These are phyloP conservation scores for Fimicolochytrium jonesii DNA, from an alignment of 192 early-diverging fungal genomes.

Conservation along the genomic window DNA sequence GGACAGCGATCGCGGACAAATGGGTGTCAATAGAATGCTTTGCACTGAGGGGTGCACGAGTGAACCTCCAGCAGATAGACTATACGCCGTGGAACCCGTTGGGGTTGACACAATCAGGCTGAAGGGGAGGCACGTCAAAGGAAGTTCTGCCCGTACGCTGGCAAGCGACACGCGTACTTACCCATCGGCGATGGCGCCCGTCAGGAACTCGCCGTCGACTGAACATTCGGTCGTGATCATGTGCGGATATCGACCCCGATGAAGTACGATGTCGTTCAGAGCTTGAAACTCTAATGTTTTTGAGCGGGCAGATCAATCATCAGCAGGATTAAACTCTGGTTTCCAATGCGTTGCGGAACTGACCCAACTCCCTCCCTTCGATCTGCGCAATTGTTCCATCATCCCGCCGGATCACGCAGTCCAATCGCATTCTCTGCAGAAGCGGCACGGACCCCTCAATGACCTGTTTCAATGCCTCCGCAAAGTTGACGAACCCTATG, in stretches of 20 bases:
- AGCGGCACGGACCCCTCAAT: conserved; percentile 63
- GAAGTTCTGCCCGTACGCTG: not conserved
- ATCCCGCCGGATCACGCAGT: conserved; percentile 21
- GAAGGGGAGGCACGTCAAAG: not conserved
- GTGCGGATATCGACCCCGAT: conserved; percentile 81
- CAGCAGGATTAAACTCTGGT: not conserved
- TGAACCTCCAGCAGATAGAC: conserved; percentile 84
- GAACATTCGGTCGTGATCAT: conserved; percentile 76
- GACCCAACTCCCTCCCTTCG: not conserved
- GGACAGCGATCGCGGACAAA: conserved; percentile 74
- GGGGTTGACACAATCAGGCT: conserved; percentile 78
- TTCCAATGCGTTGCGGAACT: not conserved
- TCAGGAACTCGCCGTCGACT: conserved; percentile 76
- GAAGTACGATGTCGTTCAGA: conserved; percentile 86
- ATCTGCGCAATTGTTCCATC: not conserved
- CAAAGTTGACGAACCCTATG: conserved; percentile 62
- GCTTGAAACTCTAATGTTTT: conserved; percentile 45
- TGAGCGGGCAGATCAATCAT: conserved; percentile 2
- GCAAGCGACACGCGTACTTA: not conserved
- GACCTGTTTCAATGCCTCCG: conserved; percentile 53
- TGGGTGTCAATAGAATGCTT: conserved; percentile 80
- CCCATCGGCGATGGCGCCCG: conserved; percentile 71
- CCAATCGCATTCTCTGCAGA: conserved; percentile 74
- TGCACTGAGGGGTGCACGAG: conserved; percentile 89
- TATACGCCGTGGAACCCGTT: conserved; percentile 91